Evolutionary conservation across 176 grass and related monocot species (phyloP).

Genomic region (Typha latifolia): DNA sequence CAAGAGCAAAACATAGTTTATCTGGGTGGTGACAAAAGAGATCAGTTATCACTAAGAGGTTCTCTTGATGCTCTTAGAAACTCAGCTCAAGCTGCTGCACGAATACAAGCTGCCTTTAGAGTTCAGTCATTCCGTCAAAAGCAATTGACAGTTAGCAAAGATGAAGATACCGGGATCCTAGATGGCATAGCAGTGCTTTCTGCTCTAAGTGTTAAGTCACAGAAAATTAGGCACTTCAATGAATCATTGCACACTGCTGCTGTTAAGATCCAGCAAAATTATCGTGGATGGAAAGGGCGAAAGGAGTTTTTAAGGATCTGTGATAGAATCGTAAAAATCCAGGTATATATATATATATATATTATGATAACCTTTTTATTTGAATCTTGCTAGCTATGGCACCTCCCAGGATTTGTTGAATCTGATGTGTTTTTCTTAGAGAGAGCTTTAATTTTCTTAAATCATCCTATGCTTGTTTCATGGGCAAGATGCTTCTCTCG

Average conservation of each 20-base stretch:
- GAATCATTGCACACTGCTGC: slow-evolving; percentile 56
- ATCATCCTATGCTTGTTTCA: too few relatives aligned
- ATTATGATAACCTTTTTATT: background rate
- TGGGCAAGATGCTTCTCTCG: too few relatives aligned
- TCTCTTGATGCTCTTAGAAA: slow-evolving; percentile 58
- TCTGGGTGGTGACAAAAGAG: background rate
- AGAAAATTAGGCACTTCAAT: slow-evolving; percentile 17
- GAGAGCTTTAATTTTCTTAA: too few relatives aligned
- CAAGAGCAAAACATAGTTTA: slow-evolving; percentile 14
- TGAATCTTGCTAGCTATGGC: background rate
- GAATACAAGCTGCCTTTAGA: slow-evolving; percentile 57
- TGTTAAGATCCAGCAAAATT: slow-evolving; percentile 70
- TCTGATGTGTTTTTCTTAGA: too few relatives aligned
- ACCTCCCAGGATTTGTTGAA: too few relatives aligned
- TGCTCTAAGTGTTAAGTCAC: slow-evolving; percentile 20
- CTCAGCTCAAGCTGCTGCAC: slow-evolving; percentile 55
- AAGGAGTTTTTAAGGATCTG: slow-evolving; percentile 59
- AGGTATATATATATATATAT: slow-evolving; percentile 44
- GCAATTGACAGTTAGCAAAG: slow-evolving; percentile 22
- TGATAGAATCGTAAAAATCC: slow-evolving; percentile 63
- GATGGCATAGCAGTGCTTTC: slow-evolving; percentile 21
- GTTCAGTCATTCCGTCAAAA: slow-evolving; percentile 60
- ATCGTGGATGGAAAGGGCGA: slow-evolving; percentile 71
- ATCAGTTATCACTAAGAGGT: slow-evolving; percentile 23
- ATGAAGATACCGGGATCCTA: slow-evolving; percentile 6